Evolutionary conservation across 257 asterid genomes (phyloP).

Genomic region (Nicotiana tomentosiformis): DNA sequence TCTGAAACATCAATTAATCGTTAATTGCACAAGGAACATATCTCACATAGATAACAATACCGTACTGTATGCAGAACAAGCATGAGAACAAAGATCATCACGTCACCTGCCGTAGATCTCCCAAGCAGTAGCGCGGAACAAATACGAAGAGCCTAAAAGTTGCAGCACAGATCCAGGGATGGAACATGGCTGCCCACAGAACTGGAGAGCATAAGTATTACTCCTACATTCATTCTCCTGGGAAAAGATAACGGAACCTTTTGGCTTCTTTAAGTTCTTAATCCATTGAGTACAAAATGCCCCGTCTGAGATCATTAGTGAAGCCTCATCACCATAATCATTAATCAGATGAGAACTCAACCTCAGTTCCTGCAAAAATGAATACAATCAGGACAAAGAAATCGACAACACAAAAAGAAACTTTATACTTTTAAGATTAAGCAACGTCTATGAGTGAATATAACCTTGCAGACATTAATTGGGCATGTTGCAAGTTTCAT

Average conservation of each 20-base stretch:
- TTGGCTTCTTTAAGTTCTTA: conserved; percentile 55
- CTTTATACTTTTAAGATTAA: conserved; percentile 4
- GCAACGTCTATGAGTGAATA: conserved; percentile 8
- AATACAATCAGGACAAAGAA: conserved; percentile 15
- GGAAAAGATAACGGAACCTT: conserved; percentile 53
- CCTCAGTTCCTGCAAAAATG: conserved; percentile 64
- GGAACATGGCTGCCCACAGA: conserved; percentile 73
- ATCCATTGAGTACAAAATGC: conserved; percentile 75
- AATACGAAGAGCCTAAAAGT: conserved; percentile 74
- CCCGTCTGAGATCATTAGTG: conserved; percentile 68
- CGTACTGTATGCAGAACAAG: conserved; percentile 8
- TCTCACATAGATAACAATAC: neutral
- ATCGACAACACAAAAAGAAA: conserved; percentile 12
- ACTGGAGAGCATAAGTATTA: conserved; percentile 34
- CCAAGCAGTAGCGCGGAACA: conserved; percentile 94
- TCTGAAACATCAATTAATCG: neutral
- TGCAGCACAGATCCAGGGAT: conserved; percentile 83
- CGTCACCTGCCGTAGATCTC: conserved; percentile 93
- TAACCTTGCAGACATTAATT: conserved; percentile 80
- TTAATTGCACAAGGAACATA: neutral
- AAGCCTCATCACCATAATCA: conserved; percentile 72
- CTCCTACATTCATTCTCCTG: conserved; percentile 49
- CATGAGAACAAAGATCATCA: conserved; percentile 6
- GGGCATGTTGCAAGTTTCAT: conserved; percentile 74
- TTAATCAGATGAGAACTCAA: conserved; percentile 62